Percentiles rank a stretch among this genome's conserved stretches.
Conservation (phyloP, 495 filamentous ascomycete species). For the Aspergillus ellipticus region DNA sequence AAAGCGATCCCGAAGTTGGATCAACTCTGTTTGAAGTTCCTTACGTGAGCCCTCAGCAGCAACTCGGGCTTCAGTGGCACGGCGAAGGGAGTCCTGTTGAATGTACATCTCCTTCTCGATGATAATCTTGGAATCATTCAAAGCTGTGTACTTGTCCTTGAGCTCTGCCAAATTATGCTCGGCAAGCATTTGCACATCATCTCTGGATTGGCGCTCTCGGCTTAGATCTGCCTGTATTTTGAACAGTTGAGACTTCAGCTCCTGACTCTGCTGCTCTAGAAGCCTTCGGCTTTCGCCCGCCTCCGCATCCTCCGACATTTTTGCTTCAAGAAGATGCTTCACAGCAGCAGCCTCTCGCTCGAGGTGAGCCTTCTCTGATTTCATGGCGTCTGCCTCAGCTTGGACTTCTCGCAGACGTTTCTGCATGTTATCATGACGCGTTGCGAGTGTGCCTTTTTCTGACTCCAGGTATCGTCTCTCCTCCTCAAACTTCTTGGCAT, state of each 20-base stretch:
- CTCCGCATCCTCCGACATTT: slow-evolving; percentile 84
- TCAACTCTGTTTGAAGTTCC: slow-evolving; percentile 80
- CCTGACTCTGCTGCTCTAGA: slow-evolving; percentile 80
- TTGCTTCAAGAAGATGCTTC: slow-evolving; percentile 78
- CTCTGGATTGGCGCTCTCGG: slow-evolving; percentile 88
- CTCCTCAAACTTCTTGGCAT: slow-evolving; percentile 72
- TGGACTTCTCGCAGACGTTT: slow-evolving; percentile 77
- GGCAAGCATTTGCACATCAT: slow-evolving; percentile 87
- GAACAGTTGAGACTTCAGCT: slow-evolving; percentile 81
- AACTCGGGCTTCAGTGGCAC: slow-evolving; percentile 75
- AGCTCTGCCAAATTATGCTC: slow-evolving; percentile 82
- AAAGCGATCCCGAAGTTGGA: slow-evolving; percentile 76
- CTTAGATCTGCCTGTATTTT: slow-evolving; percentile 84
- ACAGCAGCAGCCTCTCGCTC: slow-evolving; percentile 88
- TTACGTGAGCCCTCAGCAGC: slow-evolving; percentile 82
- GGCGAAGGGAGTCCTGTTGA: slow-evolving; percentile 91
- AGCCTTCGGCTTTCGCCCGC: slow-evolving; percentile 80
- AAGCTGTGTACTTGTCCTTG: slow-evolving; percentile 76
- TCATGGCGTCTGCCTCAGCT: slow-evolving; percentile 82
- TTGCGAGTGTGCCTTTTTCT: slow-evolving; percentile 62
- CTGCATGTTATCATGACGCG: slow-evolving; percentile 77
- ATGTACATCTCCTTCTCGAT: slow-evolving; percentile 98
- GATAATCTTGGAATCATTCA: slow-evolving; percentile 93
- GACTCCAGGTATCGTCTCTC: slow-evolving; percentile 74
- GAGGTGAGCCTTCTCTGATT: slow-evolving; percentile 73